Evolutionary conservation across 2,329 filamentous ascomycete genomes (phyloP).

Genomic region (Alternaria rosae): DNA sequence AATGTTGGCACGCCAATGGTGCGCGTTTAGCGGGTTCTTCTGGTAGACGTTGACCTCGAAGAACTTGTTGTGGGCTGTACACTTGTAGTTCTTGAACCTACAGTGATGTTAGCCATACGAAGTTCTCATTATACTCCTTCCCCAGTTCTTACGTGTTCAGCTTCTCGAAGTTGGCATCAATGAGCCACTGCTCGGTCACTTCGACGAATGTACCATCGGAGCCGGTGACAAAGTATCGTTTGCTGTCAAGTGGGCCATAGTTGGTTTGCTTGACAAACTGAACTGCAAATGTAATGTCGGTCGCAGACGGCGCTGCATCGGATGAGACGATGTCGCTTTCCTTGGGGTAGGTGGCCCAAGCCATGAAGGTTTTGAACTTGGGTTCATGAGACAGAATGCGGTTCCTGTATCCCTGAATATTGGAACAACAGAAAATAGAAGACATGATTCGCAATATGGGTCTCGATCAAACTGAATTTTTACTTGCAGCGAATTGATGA

Average conservation of each 20-base stretch:
- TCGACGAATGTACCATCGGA: slow-evolving; percentile 41
- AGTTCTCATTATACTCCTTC: not conserved
- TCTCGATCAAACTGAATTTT: too few relatives aligned
- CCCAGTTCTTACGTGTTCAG: slow-evolving; percentile 52
- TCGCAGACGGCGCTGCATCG: not conserved
- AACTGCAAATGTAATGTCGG: slow-evolving; percentile 33
- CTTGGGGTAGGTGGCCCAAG: slow-evolving; percentile 44
- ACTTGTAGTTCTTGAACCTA: slow-evolving; percentile 60
- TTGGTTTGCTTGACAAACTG: slow-evolving; percentile 58
- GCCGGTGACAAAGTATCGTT: slow-evolving; percentile 51
- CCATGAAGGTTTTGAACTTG: slow-evolving; percentile 35
- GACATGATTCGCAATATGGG: slow-evolving; percentile 23
- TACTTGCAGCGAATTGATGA: too few relatives aligned
- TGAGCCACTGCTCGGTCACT: slow-evolving; percentile 48
- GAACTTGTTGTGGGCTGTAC: slow-evolving; percentile 54
- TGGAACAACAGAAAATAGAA: slow-evolving; percentile 31
- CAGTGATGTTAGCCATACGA: too few relatives aligned
- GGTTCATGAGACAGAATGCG: slow-evolving; percentile 23
- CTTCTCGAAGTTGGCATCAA: slow-evolving; percentile 56
- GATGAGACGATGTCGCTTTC: not conserved
- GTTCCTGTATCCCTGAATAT: slow-evolving; percentile 19
- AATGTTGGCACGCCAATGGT: slow-evolving; percentile 56
- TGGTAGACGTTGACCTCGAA: slow-evolving; percentile 61
- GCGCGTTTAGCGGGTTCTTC: slow-evolving; percentile 55
- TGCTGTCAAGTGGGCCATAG: slow-evolving; percentile 55